phyloP scores from a whole-genome alignment of 768 basidiomycete species.

The Antrodiella citrinella region DNA sequence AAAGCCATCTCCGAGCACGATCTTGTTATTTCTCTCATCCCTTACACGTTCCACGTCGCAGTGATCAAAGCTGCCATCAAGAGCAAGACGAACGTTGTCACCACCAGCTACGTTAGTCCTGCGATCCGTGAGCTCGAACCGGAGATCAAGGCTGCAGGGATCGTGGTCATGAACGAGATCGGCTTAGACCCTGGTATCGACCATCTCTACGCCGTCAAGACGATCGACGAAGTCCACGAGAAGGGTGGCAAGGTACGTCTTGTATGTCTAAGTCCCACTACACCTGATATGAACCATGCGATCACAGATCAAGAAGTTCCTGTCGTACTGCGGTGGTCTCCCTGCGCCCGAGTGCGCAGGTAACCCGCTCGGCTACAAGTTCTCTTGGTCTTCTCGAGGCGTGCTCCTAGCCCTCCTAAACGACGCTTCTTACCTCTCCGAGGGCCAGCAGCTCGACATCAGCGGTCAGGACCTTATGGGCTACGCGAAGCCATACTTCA shows the following conservation, averaged over 20 bases:
- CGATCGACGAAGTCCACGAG: slow-evolving; percentile 86
- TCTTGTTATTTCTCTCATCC: slow-evolving; percentile 93
- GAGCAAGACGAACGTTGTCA: slow-evolving; percentile 87
- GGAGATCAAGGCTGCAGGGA: slow-evolving; percentile 77
- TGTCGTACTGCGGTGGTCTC: slow-evolving; percentile 93
- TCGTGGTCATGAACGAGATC: slow-evolving; percentile 95
- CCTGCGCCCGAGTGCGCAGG: slow-evolving; percentile 85
- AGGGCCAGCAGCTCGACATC: slow-evolving; percentile 57
- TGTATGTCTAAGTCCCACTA: not conserved
- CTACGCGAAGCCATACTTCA: slow-evolving; percentile 87
- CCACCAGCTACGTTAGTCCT: slow-evolving; percentile 90
- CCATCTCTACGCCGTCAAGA: slow-evolving; percentile 91
- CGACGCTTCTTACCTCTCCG: slow-evolving; percentile 70
- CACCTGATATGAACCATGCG: slow-evolving; percentile 1
- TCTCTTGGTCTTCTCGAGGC: slow-evolving; percentile 97
- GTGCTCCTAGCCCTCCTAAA: slow-evolving; percentile 94
- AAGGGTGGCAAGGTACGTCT: slow-evolving; percentile 81
- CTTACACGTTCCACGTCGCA: slow-evolving; percentile 82
- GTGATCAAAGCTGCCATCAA: slow-evolving; percentile 91
- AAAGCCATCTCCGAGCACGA: slow-evolving; percentile 78
- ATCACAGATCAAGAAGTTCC: slow-evolving; percentile 75
- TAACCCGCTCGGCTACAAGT: slow-evolving; percentile 98
- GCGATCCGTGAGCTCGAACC: slow-evolving; percentile 83
- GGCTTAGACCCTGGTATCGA: slow-evolving; percentile 95
- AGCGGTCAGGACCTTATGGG: slow-evolving; percentile 82